Evolutionary conservation across 805 yeast genomes (phyloP).

Genomic region (Jamesozyma lodderae): DNA sequence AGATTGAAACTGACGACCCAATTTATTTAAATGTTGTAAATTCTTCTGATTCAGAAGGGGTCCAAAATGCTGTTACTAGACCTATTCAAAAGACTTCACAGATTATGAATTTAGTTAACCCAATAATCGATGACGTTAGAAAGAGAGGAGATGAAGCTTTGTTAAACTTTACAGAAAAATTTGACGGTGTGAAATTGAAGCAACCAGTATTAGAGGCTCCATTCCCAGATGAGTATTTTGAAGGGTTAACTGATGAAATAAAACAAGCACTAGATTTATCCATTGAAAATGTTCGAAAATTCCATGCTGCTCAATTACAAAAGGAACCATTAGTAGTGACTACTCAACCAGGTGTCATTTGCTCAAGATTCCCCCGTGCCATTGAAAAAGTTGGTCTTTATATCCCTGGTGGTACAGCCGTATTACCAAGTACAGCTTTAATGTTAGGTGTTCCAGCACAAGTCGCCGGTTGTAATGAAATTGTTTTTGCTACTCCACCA

Average conservation of each 20-base stretch:
- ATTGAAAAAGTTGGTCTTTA: conserved; percentile 91
- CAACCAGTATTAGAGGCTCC: conserved; percentile 82
- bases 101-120: conserved; percentile 86
- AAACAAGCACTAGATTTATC: conserved; percentile 83
- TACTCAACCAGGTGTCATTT: conserved; percentile 86
- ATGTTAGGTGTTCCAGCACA: conserved; percentile 98
- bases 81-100: conserved; percentile 94
- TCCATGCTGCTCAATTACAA: conserved; percentile 89
- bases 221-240: conserved; percentile 68
- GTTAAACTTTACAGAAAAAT: conserved; percentile 81
- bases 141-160: conserved; percentile 77
- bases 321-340: conserved; percentile 69
- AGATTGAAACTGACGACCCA: conserved; percentile 11
- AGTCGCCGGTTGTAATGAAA: conserved; percentile 94
- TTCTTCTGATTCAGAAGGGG: conserved; percentile 29
- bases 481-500: conserved; percentile 92
- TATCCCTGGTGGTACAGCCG: conserved; percentile 98
- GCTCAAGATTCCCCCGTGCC: conserved; percentile 92
- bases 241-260: conserved; percentile 61
- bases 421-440: conserved; percentile 92
- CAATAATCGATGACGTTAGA: conserved; percentile 75
- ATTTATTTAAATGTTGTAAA: conserved; percentile 22
- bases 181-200: conserved; percentile 69
- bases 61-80: conserved; percentile 63
- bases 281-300: conserved; percentile 76